Evolutionary conservation across 2,329 filamentous ascomycete genomes (phyloP).

Genomic region (Pezicula radicicola): DNA sequence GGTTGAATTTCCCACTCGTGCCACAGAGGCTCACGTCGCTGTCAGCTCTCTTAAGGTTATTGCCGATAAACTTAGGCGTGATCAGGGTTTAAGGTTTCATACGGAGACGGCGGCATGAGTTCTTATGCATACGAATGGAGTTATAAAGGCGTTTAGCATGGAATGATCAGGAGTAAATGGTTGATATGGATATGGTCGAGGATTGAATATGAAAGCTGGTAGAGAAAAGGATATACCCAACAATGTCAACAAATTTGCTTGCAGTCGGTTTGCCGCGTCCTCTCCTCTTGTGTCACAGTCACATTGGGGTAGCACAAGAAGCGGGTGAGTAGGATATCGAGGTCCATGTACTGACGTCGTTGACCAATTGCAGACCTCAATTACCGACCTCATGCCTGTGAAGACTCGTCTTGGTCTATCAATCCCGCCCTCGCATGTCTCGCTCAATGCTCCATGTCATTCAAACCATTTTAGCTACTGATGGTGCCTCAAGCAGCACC

Average conservation of each 20-base stretch:
- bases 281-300: too few species aligned
- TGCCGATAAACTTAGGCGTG: conserved; percentile 48
- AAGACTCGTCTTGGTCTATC: too few species aligned
- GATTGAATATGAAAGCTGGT: background rate
- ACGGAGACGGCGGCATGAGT: background rate
- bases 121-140: background rate
- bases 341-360: too few species aligned
- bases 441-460: too few species aligned
- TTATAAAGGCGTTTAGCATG: background rate
- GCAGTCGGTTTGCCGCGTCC: background rate
- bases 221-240: background rate
- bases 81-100: conserved; percentile 35
- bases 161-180: background rate
- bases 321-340: too few species aligned
- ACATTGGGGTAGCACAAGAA: too few species aligned
- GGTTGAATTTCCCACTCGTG: conserved; percentile 66
- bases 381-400: too few species aligned
- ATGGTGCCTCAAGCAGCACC: too few species aligned
- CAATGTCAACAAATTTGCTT: background rate
- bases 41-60: conserved; percentile 51
- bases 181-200: background rate
- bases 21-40: conserved; percentile 42
- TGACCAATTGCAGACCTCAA: too few species aligned
- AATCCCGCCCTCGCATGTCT: too few species aligned
- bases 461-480: too few species aligned